These are phyloP conservation scores for Argentina anserina DNA, from an alignment of 306 rosid genomes.

Conservation along the genomic window DNA sequence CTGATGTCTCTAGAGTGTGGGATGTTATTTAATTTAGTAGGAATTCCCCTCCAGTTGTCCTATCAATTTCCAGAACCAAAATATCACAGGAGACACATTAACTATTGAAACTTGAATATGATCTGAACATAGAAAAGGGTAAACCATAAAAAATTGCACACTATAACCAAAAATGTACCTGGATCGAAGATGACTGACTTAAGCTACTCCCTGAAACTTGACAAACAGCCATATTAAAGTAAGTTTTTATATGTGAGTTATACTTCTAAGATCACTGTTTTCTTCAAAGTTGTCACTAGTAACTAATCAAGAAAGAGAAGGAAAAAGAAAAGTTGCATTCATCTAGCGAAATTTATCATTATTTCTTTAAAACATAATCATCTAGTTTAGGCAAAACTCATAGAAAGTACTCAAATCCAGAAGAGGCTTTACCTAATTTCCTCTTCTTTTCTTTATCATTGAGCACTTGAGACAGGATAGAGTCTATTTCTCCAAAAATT, in stretches of 20 bases:
- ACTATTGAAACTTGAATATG: conserved; percentile 11
- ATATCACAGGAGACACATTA: conserved; percentile 29
- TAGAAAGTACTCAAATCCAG: background rate
- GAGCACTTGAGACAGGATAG: conserved; percentile 53
- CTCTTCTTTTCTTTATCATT: conserved; percentile 36
- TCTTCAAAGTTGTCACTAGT: background rate
- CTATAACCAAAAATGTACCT: conserved; percentile 39
- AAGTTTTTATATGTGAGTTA: background rate
- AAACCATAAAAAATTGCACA: conserved; percentile 16
- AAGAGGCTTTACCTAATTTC: conserved; percentile 45
- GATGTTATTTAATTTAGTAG: conserved; percentile 86
- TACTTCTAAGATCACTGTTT: background rate
- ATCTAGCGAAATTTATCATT: conserved; percentile 10
- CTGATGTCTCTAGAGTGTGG: conserved; percentile 94
- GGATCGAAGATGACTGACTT: conserved; percentile 38
- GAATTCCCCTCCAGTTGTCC: conserved; percentile 96
- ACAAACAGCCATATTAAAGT: background rate
- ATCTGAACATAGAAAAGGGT: background rate
- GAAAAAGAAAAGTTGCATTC: background rate
- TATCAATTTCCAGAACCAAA: conserved; percentile 48
- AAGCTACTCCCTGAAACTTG: conserved; percentile 37
- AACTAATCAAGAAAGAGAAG: background rate
- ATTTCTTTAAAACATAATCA: conserved; percentile 5
- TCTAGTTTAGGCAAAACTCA: conserved; percentile 14
- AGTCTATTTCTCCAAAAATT: conserved; percentile 67